These are phyloP conservation scores for Pseudofabraea citricarpa DNA, from an alignment of 2,329 filamentous ascomycete genomes.

Conservation along the genomic window DNA sequence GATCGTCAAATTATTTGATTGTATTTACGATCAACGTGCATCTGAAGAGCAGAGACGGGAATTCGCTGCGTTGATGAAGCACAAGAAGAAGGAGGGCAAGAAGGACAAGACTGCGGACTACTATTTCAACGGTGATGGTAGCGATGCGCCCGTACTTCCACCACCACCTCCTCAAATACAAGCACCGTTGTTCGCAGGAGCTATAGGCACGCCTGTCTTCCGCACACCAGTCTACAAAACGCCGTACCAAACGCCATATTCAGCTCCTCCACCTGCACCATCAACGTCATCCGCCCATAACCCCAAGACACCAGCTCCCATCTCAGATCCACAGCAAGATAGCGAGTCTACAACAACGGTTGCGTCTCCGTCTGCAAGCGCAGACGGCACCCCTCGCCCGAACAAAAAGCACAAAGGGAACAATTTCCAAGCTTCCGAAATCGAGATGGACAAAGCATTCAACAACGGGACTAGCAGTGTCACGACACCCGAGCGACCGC, in stretches of 20 bases:
- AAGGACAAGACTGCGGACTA: slow-evolving; percentile 45
- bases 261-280: neutral
- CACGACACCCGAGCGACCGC: slow-evolving; percentile 4
- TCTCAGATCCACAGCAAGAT: neutral
- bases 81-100: slow-evolving; percentile 53
- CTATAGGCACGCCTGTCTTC: neutral
- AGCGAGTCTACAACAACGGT: slow-evolving; percentile 1
- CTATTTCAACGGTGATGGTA: slow-evolving; percentile 42
- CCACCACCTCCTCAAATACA: slow-evolving; percentile 9
- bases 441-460: slow-evolving; percentile 13
- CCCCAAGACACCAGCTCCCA: neutral
- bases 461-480: slow-evolving; percentile 1
- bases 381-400: slow-evolving; percentile 12
- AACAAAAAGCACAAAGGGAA: slow-evolving; percentile 22
- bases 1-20: slow-evolving; percentile 53
- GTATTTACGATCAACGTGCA: slow-evolving; percentile 54
- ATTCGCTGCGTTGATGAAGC: slow-evolving; percentile 45
- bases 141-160: slow-evolving; percentile 14
- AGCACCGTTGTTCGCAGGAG: slow-evolving; percentile 3
- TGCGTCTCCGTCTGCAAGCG: slow-evolving; percentile 12
- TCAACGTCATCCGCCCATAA: slow-evolving; percentile 1
- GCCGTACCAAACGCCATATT: slow-evolving; percentile 18
- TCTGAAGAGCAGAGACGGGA: slow-evolving; percentile 44
- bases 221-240: neutral
- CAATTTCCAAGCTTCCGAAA: slow-evolving; percentile 12